Evolutionary conservation across 306 rosid species (phyloP), one percentile per base, ranked within the genome.

Genomic region (Cicer pinnatifidum): DNA sequence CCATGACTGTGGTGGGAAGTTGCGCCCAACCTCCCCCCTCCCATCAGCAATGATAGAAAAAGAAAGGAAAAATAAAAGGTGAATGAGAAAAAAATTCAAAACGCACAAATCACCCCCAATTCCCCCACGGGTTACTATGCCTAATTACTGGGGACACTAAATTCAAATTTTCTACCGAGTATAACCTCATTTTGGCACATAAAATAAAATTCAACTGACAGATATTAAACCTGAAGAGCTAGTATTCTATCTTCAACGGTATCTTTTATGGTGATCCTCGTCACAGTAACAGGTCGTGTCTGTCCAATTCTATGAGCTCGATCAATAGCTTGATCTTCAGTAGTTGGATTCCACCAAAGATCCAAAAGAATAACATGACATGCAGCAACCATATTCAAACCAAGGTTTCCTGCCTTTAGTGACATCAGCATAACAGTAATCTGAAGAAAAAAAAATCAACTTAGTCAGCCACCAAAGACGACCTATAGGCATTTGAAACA

Each of bases 301-400:
- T 94, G 99, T 60, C 99, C 99, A 80, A 94, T 94, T 77, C 99
- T 87, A 78, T 91, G 97, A 59, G 96, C 99, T 78, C 97, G 88
- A 81, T 94, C 97, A 78, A 94, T 57, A 75, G 99, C 99, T 88
- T 94, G 99, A 75, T 94, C 99, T 85, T 94, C 99, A 9, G 97
- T 94, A 12, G 96, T 94, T 59, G 97, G 99, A 87, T 90, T 94
- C 96, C 96, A 94, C 99, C 99, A 94, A 75, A 90, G 97, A 83
- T 94, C 99, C 86, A 94, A 90, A 58, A 94, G 93, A 81, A 94
- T 89, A 65, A 94, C 97, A 77, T 88, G 99, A 64, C 91, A 89
- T 81, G 97, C 99, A 79, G 99, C 91, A 83, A 92, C 99, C 96
- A 94, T 86, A 86, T 94, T 94, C 73, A 94, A 86, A 80, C 99